Conservation (phyloP, 768 basidiomycete species). For the Austroboletus eburneus region DNA sequence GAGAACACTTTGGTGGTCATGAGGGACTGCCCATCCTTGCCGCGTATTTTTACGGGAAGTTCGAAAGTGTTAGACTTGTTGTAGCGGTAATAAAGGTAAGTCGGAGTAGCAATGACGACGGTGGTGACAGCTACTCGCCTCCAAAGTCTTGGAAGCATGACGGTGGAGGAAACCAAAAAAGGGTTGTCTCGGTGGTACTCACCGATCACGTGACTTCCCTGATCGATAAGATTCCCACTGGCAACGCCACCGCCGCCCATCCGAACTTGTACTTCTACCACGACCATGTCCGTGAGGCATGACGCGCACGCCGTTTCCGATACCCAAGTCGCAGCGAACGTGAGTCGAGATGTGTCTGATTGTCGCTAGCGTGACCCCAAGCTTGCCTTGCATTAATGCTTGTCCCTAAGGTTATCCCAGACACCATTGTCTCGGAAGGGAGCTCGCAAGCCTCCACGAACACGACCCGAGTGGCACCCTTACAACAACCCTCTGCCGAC, state of each 20-base stretch:
- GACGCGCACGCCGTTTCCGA: no score
- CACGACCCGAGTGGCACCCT: slow-evolving; percentile 1
- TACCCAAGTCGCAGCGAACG: slow-evolving; percentile 26
- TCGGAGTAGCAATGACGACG: slow-evolving; percentile 51
- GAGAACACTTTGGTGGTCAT: slow-evolving; percentile 51
- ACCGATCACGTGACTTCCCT: slow-evolving; percentile 17
- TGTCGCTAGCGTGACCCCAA: slow-evolving; percentile 30
- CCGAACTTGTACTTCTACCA: slow-evolving; percentile 24
- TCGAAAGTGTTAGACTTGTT: slow-evolving; percentile 52
- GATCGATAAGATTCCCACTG: slow-evolving; percentile 27
- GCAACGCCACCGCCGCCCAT: slow-evolving; percentile 7
- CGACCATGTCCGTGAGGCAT: slow-evolving; percentile 18
- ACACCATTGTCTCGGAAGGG: slow-evolving; percentile 5
- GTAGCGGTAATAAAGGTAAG: slow-evolving; percentile 55
- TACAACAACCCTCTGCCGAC: slow-evolving; percentile 36
- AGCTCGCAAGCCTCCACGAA: slow-evolving; percentile 17
- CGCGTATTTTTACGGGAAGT: slow-evolving; percentile 47
- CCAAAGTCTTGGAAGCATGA: slow-evolving; percentile 64
- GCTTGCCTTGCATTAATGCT: slow-evolving; percentile 23
- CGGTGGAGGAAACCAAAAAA: no score
- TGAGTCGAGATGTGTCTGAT: slow-evolving; percentile 36
- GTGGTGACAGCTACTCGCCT: slow-evolving; percentile 58
- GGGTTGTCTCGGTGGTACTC: no score
- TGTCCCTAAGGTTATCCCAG: slow-evolving; percentile 18
- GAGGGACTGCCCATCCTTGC: slow-evolving; percentile 56